Base-by-base conservation (phyloP, 1,284 basidiomycete species). In the Ustilago hordei region DNA sequence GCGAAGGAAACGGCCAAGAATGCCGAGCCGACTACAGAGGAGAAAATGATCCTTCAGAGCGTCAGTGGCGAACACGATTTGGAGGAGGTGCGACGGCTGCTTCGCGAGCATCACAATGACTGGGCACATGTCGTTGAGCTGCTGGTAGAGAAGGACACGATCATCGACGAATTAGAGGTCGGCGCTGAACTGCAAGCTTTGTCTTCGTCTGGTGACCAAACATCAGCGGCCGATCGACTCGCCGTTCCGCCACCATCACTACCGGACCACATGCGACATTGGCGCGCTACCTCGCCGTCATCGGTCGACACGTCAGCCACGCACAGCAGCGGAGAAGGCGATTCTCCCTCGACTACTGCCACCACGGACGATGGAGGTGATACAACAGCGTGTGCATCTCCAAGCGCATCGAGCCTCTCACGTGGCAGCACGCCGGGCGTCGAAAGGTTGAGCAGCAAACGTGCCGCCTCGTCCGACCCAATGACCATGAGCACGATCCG, bases 291-390 rank as follows among this genome's bases (percentile, higher is more conserved):
- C 13, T 79, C 76, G 47, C 78, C 79, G n/a, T 73, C 79, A 8
- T 81, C 79, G 8, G 79, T 81, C 45, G 79, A 81, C 60, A 81
- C 79, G 1, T 69, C 71, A 17, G 78, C 66, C n/a, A 79, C 78
- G 4, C 70, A 75, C 59, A 77, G 75, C 57, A 79, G 78, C 55
- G 69, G 66, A n/a, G 78, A 79, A 53, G 78, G 78, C 55, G 75
- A 64, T n/a, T 72, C 69, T 3, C 63, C 77, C 4, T 79, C 77
- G 23, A 81, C 79, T 4, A 75, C 66, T 8, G 79, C 79, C 8
- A 81, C 79, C 9, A 81, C 79, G 2, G 79, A 81, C 34, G 79
- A 81, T 32, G 73, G 73, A 15, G 68, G 58, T 50, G 75, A 80
- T n/a, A 58, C 64, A 28, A 72, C 75, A 12, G 64, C 75, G 6